Base-by-base conservation (phyloP, 2,329 filamentous ascomycete genomes). In the Diaporthe sp. region DNA sequence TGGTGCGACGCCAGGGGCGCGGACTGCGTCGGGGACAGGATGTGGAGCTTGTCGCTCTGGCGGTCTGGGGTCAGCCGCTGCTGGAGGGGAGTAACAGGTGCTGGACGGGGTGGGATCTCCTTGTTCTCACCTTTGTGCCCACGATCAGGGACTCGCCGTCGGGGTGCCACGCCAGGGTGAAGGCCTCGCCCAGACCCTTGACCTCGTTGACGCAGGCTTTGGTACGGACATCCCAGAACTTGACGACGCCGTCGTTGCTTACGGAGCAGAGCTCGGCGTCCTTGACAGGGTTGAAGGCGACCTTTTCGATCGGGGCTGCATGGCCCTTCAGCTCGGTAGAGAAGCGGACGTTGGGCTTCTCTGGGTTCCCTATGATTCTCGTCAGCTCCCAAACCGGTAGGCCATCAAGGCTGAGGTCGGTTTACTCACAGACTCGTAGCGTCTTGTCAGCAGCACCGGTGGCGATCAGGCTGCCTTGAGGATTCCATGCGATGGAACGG, bases 401-500 rank as follows among this genome's bases (percentile, higher is more conserved):
- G n/a, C 9, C 8, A 57, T 55, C 28, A 61, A 34, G 10, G n/a
- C 22, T 39, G 25, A 57, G 37, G 31, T 61, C 37, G 37, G 25
- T 39, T 13, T 5, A 87, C 89, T 81, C 81, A 92, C 94, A 96
- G 65, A 96, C 92, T 79, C 94, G 91, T 72, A 96, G 84, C 12
- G 90, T 94, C 79, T 90, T 91, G 80, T 95, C 92, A 34, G 88
- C 86, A 8, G 93, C 90, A 4, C 95, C 95, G 0, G 96, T 97
- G 0, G 96, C 96, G 76, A 98, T 92, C 76, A 97, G 88, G 12
- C 91, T 94, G 46, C 96, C 95, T 0, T 94, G 88, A 0, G 96
- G 94, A 78, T 96, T 98, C 96, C 96, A 98, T 53, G 94, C 93
- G 78, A 98, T 92, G 2, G 94, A 93, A 55, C 94, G 92, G 74